phyloP scores from a whole-genome alignment of 2,329 filamentous ascomycete species.

The Phialocephala sp. region DNA sequence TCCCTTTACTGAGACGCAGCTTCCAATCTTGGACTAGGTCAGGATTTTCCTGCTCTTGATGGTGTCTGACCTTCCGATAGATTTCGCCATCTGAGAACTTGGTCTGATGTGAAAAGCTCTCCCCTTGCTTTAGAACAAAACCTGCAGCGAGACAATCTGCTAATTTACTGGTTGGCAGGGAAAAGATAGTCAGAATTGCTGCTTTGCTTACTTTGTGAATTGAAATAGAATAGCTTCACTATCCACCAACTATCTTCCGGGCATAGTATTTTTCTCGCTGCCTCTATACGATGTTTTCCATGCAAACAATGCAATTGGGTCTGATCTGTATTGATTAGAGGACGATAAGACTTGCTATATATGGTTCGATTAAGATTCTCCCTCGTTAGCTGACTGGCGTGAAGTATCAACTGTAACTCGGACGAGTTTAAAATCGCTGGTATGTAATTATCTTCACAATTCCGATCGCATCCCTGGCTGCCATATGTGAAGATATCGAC shows the following conservation, averaged over 20 bases:
- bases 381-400: not conserved
- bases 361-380: not conserved
- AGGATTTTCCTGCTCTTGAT: no score
- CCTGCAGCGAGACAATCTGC: not conserved
- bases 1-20: not conserved
- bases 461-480: not conserved
- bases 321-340: not conserved
- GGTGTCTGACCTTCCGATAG: no score
- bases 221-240: not conserved
- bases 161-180: not conserved
- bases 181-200: not conserved
- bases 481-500: not conserved
- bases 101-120: no score
- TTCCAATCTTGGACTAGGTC: not conserved
- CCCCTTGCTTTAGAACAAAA: not conserved
- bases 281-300: conserved; percentile 3
- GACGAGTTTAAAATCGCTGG: not conserved
- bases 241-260: not conserved
- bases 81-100: no score
- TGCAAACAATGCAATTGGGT: not conserved
- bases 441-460: not conserved
- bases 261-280: not conserved
- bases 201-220: not conserved
- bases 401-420: not conserved
- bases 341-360: not conserved